phyloP scores from a whole-genome alignment of 2,329 filamentous ascomycete species.

The Diaporthe longicolla region DNA sequence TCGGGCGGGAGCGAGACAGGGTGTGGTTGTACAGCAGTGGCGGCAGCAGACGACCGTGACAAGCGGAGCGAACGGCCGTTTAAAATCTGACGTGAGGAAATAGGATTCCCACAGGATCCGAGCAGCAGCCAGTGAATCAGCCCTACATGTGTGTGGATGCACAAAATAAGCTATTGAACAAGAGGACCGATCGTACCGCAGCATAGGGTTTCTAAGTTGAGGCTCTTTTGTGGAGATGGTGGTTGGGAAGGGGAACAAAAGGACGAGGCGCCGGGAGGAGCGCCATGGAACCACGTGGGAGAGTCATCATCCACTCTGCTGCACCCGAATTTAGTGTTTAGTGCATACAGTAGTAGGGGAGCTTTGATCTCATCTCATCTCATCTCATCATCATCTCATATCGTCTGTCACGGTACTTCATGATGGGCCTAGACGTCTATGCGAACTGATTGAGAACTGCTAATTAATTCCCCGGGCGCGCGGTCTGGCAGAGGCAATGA shows the following conservation, averaged over 20 bases:
- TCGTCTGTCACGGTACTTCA: not conserved
- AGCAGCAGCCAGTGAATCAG: conserved; percentile 9
- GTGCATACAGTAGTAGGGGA: not conserved
- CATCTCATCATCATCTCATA: conserved; percentile 18
- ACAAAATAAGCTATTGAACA: conserved; percentile 25
- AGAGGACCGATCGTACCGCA: conserved; percentile 20
- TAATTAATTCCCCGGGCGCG: not conserved
- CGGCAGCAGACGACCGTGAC: conserved; percentile 5
- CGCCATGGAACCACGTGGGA: conserved; percentile 17
- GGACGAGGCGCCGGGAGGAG: conserved; percentile 1
- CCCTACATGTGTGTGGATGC: conserved; percentile 25
- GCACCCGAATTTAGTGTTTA: conserved; percentile 17
- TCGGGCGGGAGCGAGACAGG: conserved; percentile 4
- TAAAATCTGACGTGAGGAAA: conserved; percentile 34
- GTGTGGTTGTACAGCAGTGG: conserved; percentile 10
- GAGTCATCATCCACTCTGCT: not conserved
- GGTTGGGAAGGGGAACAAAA: not conserved
- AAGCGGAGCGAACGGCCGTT: conserved; percentile 30
- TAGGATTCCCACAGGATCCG: conserved; percentile 18
- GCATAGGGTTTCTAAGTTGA: conserved; percentile 27
- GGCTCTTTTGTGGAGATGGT: conserved; percentile 24
- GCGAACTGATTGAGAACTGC: not conserved
- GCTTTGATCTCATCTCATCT: conserved; percentile 17
- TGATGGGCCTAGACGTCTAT: not conserved
- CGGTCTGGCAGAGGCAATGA: not conserved